Evolutionary conservation across 2,329 filamentous ascomycete genomes (phyloP), one percentile per base, ranked within the genome.

Genomic region (Botrytis fabae): DNA sequence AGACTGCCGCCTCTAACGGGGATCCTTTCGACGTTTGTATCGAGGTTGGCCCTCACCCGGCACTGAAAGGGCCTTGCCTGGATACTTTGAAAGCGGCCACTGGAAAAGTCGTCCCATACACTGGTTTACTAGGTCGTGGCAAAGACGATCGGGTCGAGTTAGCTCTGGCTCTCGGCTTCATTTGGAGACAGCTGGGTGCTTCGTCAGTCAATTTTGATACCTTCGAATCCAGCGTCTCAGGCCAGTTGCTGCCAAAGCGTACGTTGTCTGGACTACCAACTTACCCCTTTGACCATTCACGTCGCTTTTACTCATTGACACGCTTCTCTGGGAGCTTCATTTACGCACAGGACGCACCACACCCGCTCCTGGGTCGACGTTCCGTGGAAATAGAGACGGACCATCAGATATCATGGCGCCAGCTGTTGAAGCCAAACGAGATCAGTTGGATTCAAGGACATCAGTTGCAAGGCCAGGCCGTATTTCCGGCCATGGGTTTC

Each of bases 21-120:
- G 42, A 18, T 18, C 42, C 9, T 16, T 74, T 75, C 22, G 73
- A 77, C 25, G 32, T 76, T 18, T 73, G 62, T 2, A 32, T 78
- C 14, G 78, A 79, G 70, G 70, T 79, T n/a, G 78, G 78, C 4
- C 77, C 78, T 10, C 77, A 79, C 51, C 69, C 75, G 25, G 75
- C 76, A 10, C 46, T 79, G 2, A 77, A 78, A 48, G 75, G 75
- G 2, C 77, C 78, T 18, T 16, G 70, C 63, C 12, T 69, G 35
- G 35, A 35, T 35, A 35, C 35, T 35, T 35, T 35, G 35, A 35
- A 35, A 35, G 35, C 35, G 35, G 35, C 35, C 35, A 35, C 35
- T 35, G 35, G 35, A 35, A 35, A 35, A 35, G 6, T 35, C 35
- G 35, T 35, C 35, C 35, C 35, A 35, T 35, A 35, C 35, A 35